Percentiles rank a stretch among this genome's conserved stretches.
Evolutionary conservation across 2,329 filamentous ascomycete species (phyloP).

Genomic region (Colletotrichum sojae): DNA sequence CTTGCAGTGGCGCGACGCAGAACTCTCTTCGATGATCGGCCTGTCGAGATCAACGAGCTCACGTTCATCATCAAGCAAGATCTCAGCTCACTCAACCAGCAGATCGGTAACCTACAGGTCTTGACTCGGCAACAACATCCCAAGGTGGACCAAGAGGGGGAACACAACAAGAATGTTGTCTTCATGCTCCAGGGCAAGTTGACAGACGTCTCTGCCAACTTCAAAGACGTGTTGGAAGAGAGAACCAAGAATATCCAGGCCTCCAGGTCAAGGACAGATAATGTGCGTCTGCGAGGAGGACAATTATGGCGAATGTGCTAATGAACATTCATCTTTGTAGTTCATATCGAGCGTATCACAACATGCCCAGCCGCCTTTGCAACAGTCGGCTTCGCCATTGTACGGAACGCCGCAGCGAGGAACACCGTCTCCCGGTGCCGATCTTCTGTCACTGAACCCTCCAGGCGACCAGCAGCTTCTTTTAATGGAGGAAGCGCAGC

Average conservation of each 20-base stretch:
- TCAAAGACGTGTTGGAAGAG: conserved; percentile 97
- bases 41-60: conserved; percentile 93
- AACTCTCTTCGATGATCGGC: conserved; percentile 96
- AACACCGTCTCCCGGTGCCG: conserved; percentile 76
- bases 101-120: conserved; percentile 86
- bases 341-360: conserved; percentile 93
- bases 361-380: conserved; percentile 77
- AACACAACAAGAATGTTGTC: conserved; percentile 98
- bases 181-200: conserved; percentile 92
- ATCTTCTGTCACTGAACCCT: conserved; percentile 88
- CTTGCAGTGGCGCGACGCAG: conserved; percentile 90
- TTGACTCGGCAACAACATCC: conserved; percentile 85
- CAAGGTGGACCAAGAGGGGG: conserved; percentile 83
- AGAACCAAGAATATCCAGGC: conserved; percentile 98
- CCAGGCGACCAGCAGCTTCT: conserved; percentile 89
- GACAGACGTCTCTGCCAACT: conserved; percentile 90
- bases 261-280: conserved; percentile 90
- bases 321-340: conserved; percentile 5
- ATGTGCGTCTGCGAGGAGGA: conserved; percentile 53
- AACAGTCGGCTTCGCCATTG: conserved; percentile 85
- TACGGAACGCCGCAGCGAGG: conserved; percentile 84
- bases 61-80: conserved; percentile 98
- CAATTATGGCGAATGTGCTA: background rate
- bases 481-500: conserved; percentile 93
- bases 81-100: conserved; percentile 84